Evolutionary conservation across 139 green algal genomes (phyloP).

Genomic region (Chlorella sorokiniana): DNA sequence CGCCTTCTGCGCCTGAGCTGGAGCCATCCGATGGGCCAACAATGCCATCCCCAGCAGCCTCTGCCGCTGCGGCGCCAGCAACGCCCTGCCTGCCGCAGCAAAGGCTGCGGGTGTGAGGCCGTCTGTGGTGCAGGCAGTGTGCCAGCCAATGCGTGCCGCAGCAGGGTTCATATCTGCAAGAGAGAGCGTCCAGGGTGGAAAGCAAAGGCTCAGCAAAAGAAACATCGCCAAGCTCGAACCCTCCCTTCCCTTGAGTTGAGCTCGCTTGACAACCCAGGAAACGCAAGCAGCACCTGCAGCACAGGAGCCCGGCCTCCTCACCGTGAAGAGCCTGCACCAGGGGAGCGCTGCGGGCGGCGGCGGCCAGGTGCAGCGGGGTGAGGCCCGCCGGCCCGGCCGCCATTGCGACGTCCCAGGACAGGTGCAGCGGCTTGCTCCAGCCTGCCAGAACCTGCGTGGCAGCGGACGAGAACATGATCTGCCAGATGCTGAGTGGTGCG

Average conservation of each 20-base stretch:
- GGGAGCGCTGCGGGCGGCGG: background rate
- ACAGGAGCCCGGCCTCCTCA: background rate
- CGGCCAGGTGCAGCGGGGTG: conserved; percentile 28
- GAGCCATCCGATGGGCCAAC: too few relatives aligned
- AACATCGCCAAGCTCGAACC: too few relatives aligned
- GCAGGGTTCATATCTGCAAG: conserved; percentile 2
- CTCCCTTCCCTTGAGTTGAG: too few relatives aligned
- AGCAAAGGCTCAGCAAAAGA: too few relatives aligned
- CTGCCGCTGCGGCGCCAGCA: background rate
- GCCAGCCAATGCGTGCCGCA: background rate
- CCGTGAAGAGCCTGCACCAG: background rate
- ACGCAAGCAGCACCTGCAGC: background rate
- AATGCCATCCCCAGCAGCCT: too few relatives aligned
- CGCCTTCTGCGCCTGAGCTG: too few relatives aligned
- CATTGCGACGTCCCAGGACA: background rate
- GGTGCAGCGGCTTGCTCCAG: background rate
- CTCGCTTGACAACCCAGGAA: too few relatives aligned
- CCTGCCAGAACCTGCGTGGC: background rate
- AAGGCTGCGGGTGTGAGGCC: conserved; percentile 16
- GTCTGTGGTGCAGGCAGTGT: background rate
- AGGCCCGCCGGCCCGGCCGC: background rate
- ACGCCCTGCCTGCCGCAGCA: background rate
- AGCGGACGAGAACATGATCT: too few relatives aligned
- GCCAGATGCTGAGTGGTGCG: too few relatives aligned
- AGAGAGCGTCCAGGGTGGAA: background rate